Percentiles rank a stretch among this genome's conserved stretches.
Conservation (phyloP, 2,329 filamentous ascomycete species). For the Fusarium ramigenum region DNA sequence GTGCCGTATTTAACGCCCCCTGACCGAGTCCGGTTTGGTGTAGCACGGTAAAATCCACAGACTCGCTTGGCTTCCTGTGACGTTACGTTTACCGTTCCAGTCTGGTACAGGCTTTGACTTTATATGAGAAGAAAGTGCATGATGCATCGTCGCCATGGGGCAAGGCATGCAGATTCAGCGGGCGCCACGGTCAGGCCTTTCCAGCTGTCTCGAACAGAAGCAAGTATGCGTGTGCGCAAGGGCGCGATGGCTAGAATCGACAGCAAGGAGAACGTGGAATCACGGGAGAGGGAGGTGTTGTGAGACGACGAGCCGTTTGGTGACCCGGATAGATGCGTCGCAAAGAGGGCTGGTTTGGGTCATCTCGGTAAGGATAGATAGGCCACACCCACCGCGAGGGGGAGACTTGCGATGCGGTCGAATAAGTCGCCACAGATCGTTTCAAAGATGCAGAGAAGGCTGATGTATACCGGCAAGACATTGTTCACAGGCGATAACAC, state of each 20-base stretch:
- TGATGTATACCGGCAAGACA: slow-evolving; percentile 23
- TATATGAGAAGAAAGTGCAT: slow-evolving; percentile 8
- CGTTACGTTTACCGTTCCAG: slow-evolving; percentile 23
- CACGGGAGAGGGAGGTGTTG: slow-evolving; percentile 29
- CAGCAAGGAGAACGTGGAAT: slow-evolving; percentile 37
- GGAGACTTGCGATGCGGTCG: slow-evolving; percentile 6
- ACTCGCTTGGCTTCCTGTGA: slow-evolving; percentile 35
- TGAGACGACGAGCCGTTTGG: slow-evolving; percentile 33
- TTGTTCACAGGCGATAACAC: slow-evolving; percentile 1
- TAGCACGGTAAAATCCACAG: slow-evolving; percentile 20
- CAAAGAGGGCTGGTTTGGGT: slow-evolving; percentile 44
- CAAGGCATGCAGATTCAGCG: slow-evolving; percentile 13
- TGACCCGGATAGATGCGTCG: slow-evolving; percentile 41
- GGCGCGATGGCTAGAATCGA: slow-evolving; percentile 2
- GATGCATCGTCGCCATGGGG: background rate
- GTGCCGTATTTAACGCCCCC: background rate
- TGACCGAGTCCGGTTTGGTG: slow-evolving; percentile 6
- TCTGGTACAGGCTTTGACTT: slow-evolving; percentile 18
- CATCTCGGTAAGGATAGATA: slow-evolving; percentile 21
- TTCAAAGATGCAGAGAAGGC: slow-evolving; percentile 33
- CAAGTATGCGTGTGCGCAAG: slow-evolving; percentile 25
- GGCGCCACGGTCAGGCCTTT: slow-evolving; percentile 3
- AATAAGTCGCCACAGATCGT: slow-evolving; percentile 28
- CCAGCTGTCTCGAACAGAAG: slow-evolving; percentile 21
- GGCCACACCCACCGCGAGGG: background rate